Evolutionary conservation across 23 red algal species (phyloP), one percentile per base, ranked within the genome.

Genomic region (Gracilaria caudata): DNA sequence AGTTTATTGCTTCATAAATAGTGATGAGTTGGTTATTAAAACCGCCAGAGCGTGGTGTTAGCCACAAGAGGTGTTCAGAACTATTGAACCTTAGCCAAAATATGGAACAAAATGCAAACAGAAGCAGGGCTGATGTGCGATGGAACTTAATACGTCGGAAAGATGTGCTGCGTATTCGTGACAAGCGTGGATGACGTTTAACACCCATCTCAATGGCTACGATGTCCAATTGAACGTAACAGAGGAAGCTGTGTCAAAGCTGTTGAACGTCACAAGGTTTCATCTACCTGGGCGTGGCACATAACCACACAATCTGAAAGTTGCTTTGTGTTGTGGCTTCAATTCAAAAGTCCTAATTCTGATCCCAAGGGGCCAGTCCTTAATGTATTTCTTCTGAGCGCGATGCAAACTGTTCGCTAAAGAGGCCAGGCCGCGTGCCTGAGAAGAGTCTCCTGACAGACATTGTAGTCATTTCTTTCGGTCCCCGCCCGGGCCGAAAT

Each of bases 11-110:
- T 24, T 88, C 84, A 30, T 76, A 76, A 14, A 88, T 78, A 26
- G 84, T 77, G 55, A 88, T 88, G 29, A 76, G 44, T 53, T 88
- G 84, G 44, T 88, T 88, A 46, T 88, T 88, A 36, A 88, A 88
- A 13, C 84, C 84, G 0, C 59, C 84, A 11, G 68, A 76, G 23
- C 84, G 38, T 28, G 84, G 84, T 21, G 84, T 88, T 13, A 78
- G 29, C 34, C 56, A 88, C 23, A 88, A 36, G 20, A 88, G 57
- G 26, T 60, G 26, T 23, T 60, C 57, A 28, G 57, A 29, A 6
- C 23, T 60, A 4, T 60, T 60, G 23, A 11, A 25, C 23, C 23
- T 29, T 17, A 60, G 25, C 2, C 26, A 29, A 23, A 2, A 60
- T 28, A 60, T 11, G 25, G 57, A 28, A 60, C 23, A 60, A 60